Conservation (phyloP, 148 eudicot genomes). For the Rhododendron ferrugineum region DNA sequence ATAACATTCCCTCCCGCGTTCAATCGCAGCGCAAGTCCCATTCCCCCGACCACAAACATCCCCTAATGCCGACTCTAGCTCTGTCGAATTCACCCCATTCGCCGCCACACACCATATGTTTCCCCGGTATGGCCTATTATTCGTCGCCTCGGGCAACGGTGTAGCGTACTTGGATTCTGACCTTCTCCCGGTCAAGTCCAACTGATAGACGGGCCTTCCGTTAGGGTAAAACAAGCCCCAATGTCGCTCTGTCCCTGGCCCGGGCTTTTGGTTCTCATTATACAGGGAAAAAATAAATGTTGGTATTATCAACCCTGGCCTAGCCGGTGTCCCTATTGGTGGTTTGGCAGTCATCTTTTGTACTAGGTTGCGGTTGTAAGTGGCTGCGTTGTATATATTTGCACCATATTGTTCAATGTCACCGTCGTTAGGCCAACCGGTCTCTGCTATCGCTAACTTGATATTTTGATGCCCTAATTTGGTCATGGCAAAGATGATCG, state of each 20-base stretch:
- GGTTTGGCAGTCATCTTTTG: constrained; percentile 37
- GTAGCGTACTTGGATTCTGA: constrained; percentile 3
- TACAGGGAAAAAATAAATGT: constrained; percentile 67
- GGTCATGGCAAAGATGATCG: constrained; percentile 55
- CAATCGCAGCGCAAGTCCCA: constrained; percentile 51
- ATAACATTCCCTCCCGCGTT: constrained; percentile 54
- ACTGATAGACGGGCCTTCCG: constrained; percentile 39
- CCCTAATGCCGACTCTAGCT: constrained; percentile 28
- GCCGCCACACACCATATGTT: constrained; percentile 68
- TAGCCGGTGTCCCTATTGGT: constrained; percentile 70
- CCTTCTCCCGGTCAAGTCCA: constrained; percentile 39
- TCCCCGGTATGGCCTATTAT: constrained; percentile 40
- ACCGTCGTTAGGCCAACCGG: constrained; percentile 86
- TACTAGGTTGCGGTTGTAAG: constrained; percentile 66
- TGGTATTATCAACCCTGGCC: constrained; percentile 52
- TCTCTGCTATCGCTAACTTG: constrained; percentile 52
- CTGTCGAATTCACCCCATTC: constrained; percentile 16
- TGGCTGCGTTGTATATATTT: constrained; percentile 64
- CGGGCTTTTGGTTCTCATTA: constrained; percentile 62
- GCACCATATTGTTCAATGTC: constrained; percentile 70
- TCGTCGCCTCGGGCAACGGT: constrained; percentile 24
- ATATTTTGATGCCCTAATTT: constrained; percentile 51
- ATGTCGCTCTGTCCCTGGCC: constrained; percentile 66
- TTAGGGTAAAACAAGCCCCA: constrained; percentile 58
- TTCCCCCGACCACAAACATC: constrained; percentile 33